Base-by-base conservation (phyloP, 1,139 yeast species). In the Debaryomyces sp. region DNA sequence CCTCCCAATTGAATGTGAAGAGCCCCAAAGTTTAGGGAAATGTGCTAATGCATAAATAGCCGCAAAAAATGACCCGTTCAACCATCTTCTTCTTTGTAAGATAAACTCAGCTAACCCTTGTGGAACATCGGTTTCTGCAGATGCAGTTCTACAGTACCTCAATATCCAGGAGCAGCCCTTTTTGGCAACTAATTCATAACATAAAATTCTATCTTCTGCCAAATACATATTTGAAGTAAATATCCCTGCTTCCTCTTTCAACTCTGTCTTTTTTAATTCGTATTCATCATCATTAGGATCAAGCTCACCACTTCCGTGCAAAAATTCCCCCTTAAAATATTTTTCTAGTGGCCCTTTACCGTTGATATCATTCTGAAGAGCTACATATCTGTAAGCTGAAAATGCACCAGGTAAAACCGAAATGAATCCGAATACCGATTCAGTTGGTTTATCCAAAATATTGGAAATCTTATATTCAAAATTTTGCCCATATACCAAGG, bases 391-490 rank as follows among this genome's bases (percentile, higher is more conserved):
- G 67, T 94, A 94, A 0, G 98, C 98, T 0, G 97, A 89, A 48
- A 94, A 75, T 0, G 99, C 99, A 64, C 99, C 98, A 0, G 99
- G 99, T 44, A 94, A 77, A 33, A 94, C 99, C 1, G 95, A 80
- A 52, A 94, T 91, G 64, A 91, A 94, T 17, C 99, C 99, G 68
- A 92, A 94, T 4, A 84, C 82, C 34, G 96, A 88, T 68, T 94
- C 99, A 61, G 92, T 77, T 1, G 99, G 99, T 64, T 94, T 94
- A 68, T 94, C 99, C 48, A 94, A 74, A 56, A 94, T 92, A 63
- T 94, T 94, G n/a, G 97, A 91, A 86, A 92, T 89, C 62, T 94
- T 94, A 70, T 94, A 94, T 59, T 76, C 81, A 52, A 76, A 76
- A 57, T 76, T 76, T 54, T 76, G 81, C 5, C 76, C 80, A 49